These are phyloP conservation scores for Aspergillus quadricinctus DNA, from an alignment of 2,329 filamentous ascomycete genomes.

Conservation along the genomic window DNA sequence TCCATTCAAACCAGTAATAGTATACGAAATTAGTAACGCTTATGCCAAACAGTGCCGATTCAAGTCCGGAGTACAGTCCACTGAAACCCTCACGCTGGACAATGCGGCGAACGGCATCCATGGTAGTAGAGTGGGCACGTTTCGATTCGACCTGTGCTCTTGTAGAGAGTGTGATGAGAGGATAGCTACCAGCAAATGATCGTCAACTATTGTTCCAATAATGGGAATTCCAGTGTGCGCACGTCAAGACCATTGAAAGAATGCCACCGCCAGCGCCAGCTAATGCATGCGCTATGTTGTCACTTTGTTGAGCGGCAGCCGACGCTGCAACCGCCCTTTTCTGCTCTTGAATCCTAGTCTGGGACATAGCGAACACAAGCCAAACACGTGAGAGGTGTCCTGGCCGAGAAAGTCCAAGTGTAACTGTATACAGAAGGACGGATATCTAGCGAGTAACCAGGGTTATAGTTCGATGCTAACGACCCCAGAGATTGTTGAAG, in stretches of 20 bases:
- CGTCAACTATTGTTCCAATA: conserved; percentile 7
- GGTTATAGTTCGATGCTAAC: neutral
- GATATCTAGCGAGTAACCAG: neutral
- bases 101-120: conserved; percentile 78
- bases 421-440: neutral
- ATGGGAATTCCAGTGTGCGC: conserved; percentile 27
- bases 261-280: conserved; percentile 91
- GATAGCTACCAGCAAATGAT: conserved; percentile 60
- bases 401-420: neutral
- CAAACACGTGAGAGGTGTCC: neutral
- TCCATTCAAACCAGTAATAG: conserved; percentile 99
- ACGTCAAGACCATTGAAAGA: conserved; percentile 93
- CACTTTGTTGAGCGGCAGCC: conserved; percentile 73
- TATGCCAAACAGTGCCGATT: conserved; percentile 94
- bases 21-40: conserved; percentile 99
- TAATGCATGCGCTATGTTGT: conserved; percentile 94
- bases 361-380: conserved; percentile 32
- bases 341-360: conserved; percentile 33
- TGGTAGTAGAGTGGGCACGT: conserved; percentile 78
- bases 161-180: conserved; percentile 94
- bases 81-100: conserved; percentile 84
- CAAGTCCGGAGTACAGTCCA: conserved; percentile 87
- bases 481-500: neutral
- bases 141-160: conserved; percentile 97
- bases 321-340: conserved; percentile 48